Percentiles rank a stretch among this genome's conserved stretches.
phyloP scores from a whole-genome alignment of 768 basidiomycete genomes.

The Suillus subluteus region DNA sequence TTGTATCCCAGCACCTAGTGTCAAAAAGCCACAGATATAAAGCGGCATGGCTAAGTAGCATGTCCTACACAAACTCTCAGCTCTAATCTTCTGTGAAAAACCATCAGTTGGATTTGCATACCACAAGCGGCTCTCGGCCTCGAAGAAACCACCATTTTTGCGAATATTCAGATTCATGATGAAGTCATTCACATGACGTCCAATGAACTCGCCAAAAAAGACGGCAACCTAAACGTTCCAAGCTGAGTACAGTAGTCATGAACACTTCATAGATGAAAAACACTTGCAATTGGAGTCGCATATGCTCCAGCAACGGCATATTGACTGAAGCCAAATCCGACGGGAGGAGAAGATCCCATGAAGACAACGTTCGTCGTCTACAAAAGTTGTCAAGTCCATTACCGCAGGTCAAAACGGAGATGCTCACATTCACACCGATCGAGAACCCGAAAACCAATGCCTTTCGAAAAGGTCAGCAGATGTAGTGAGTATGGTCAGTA shows the following conservation, averaged over 20 bases:
- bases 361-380: slow-evolving; percentile 61
- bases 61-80: slow-evolving; percentile 26
- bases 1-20: slow-evolving; percentile 44
- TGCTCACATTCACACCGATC: slow-evolving; percentile 47
- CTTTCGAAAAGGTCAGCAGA: slow-evolving; percentile 22
- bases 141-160: slow-evolving; percentile 54
- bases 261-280: neutral
- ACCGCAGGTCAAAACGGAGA: neutral
- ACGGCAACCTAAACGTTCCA: slow-evolving; percentile 43
- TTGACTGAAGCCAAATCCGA: slow-evolving; percentile 50
- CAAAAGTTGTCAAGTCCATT: neutral
- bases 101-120: slow-evolving; percentile 19
- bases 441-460: slow-evolving; percentile 52
- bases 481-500: neutral
- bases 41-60: slow-evolving; percentile 45
- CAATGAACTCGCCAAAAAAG: slow-evolving; percentile 53
- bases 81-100: neutral
- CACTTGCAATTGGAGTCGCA: slow-evolving; percentile 46
- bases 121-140: slow-evolving; percentile 52
- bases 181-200: slow-evolving; percentile 54
- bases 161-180: slow-evolving; percentile 49
- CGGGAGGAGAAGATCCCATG: slow-evolving; percentile 47
- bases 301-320: slow-evolving; percentile 46
- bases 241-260: neutral
- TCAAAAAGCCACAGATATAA: slow-evolving; percentile 45